Base-by-base conservation (phyloP, 78 protist species). In the Isochrysis galbana region DNA sequence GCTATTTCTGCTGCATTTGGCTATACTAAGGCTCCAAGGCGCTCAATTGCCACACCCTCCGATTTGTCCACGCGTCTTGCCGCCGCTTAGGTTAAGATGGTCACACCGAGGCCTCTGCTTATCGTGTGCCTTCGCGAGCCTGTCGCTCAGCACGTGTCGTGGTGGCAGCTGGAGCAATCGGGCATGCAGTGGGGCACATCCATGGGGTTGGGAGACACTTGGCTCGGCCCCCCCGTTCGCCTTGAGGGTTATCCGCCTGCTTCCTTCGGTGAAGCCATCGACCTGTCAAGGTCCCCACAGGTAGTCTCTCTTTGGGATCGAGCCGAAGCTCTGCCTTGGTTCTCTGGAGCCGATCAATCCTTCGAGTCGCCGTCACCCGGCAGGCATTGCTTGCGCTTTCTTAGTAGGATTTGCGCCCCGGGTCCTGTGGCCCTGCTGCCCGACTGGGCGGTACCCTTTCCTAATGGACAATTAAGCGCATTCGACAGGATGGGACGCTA, bases 51-150 rank as follows among this genome's bases (percentile, higher is more conserved):
- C n/a, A n/a, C n/a, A n/a, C n/a, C n/a, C n/a, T n/a, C n/a, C n/a
- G n/a, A n/a, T n/a, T n/a, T n/a, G n/a, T n/a, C n/a, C n/a, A n/a
- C n/a, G n/a, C n/a, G n/a, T n/a, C n/a, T n/a, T n/a, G n/a, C n/a
- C 23, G 48, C 69, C 11, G 47, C 78, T 45, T 46, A 38, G n/a
- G n/a, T n/a, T n/a, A n/a, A 2, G 82, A 5, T 17, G 34, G 41
- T n/a, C 21, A 34, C 77, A 42, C 44, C 84, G 4, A 32, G 44
- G 72, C 88, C 45, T 5, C 42, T 38, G 69, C n/a, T 55, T 4
- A n/a, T 72, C 82, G 82, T 72, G 32, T 72, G 82, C 82, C 41
- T 72, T 36, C 82, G 82, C 36, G 82, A 72, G 82, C 82, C 82
- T 19, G 82, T 72, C 82, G 2, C 17, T 19, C 82, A 72, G 82